Base-by-base conservation (phyloP, 2,329 filamentous ascomycete genomes). In the Emergomyces orientalis region DNA sequence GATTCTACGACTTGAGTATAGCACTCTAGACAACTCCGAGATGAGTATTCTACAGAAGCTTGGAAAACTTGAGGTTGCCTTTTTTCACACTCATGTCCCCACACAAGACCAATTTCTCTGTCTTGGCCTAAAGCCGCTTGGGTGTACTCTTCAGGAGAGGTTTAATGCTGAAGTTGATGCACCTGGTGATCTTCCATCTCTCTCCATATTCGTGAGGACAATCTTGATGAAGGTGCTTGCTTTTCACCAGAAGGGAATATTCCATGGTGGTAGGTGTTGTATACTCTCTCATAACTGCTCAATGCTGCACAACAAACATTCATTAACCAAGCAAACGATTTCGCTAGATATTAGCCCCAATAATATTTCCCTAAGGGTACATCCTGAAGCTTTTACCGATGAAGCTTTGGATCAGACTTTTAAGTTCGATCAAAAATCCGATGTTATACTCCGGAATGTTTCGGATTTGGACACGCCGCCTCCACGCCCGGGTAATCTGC, bases 251-350 rank as follows among this genome's bases (percentile, higher is more conserved):
- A 32, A 52, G n/a, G 61, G 61, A 27, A 63, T 64, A 32, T 57
- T 39, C 25, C 64, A 66, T 59, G 64, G 64, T 51, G 64, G 64
- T 65, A 61, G 37, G 64, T 62, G 6, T 3, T 56, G 22, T 55
- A 43, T 3, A 43, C 25, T 22, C 25, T 55, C 37, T 17, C 45
- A 60, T 39, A 4, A 14, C 32, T 47, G n/a, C 51, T 51, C 41
- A 60, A 22, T 39, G 13, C 37, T 49, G 43, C 25, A n/a, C 27
- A 59, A 22, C 19, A 19, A 32, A 32, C 7, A 32, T 32, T 56
- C 30, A 34, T 37, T 55, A 62, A 43, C 17, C 6, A 56, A 54
- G 41, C 51, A 54, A 62, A 11, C 30, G 47, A 49, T 57, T 57
- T 41, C 22, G 11, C n/a, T 22, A 65, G 63, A 65, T 45, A 62